phyloP scores from a whole-genome alignment of 192 early-diverging fungal species.

The Globomyces pollinis-pini region DNA sequence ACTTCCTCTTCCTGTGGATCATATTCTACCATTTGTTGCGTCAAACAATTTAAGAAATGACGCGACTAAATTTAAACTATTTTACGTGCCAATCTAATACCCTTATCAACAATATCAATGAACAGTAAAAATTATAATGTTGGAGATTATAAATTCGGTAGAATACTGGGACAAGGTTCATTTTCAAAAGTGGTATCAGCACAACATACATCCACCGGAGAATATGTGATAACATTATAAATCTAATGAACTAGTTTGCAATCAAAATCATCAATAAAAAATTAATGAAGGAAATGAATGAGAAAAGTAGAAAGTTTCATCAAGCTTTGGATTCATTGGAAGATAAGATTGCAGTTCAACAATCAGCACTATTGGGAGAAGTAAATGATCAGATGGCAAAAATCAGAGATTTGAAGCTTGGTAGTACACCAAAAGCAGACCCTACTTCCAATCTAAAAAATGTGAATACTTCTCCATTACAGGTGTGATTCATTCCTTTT shows the following conservation, averaged over 20 bases:
- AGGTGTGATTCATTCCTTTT: too few relatives aligned
- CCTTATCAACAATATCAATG: neutral
- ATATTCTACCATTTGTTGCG: conserved; percentile 26
- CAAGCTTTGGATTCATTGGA: too few relatives aligned
- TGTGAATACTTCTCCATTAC: too few relatives aligned
- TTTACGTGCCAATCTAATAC: too few relatives aligned
- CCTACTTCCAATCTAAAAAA: too few relatives aligned
- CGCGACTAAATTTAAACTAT: too few relatives aligned
- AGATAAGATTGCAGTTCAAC: too few relatives aligned
- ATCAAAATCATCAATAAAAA: conserved; percentile 19
- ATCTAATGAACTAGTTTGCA: conserved; percentile 9
- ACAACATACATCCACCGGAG: neutral
- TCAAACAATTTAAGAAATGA: too few relatives aligned
- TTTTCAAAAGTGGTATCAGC: conserved; percentile 5
- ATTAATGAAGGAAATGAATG: conserved; percentile 16
- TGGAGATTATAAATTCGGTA: conserved; percentile 4
- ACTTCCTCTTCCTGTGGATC: conserved; percentile 32
- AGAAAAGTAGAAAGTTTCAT: conserved; percentile 9
- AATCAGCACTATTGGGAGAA: too few relatives aligned
- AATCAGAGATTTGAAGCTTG: too few relatives aligned
- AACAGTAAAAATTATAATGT: neutral
- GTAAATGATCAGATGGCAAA: too few relatives aligned
- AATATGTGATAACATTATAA: neutral
- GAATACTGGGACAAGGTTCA: neutral
- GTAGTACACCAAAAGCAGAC: too few relatives aligned